Evolutionary conservation across 2,329 filamentous ascomycete genomes (phyloP), one percentile per base, ranked within the genome.

Genomic region (Fusarium redolens): DNA sequence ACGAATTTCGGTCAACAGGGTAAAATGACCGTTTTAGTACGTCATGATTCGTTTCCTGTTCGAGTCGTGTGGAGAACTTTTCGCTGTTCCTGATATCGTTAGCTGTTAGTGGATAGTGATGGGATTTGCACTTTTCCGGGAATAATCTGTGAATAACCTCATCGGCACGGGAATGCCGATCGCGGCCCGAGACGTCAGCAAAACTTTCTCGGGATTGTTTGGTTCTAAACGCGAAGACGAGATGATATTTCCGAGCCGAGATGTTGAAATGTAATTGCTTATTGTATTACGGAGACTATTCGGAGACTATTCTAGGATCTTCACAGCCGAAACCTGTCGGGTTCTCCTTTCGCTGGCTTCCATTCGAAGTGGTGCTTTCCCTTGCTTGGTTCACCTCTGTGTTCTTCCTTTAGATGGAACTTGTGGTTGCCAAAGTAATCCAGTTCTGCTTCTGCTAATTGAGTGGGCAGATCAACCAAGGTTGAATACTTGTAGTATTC

Each of bases 131-230:
- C 9, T 7, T 1, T 0, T 1, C 4, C 58, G 66, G 65, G 25
- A 69, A 69, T 69, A 69, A 48, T 11, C 28, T 65, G 65, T 14
- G 65, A 68, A 68, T 68, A 68, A 48, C 56, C 15, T 68, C 48
- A 22, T 31, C 65, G 65, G 65, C 64, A 68, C 4, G 7, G 4
- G 7, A 22, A 14, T 68, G 65, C 65, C 65, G 65, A 68, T 50
- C 30, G 14, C 65, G 64, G 65, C 14, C 65, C 65, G 62, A 30
- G 1, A 0, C 3, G 17, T 20, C 12, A 56, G 28, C n/a, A 18
- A 0, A 54, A 40, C 3, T 38, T 20, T 30, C 25, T n/a, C 33
- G 40, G 33, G 50, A 15, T n/a, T 28, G 2, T 17, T 37, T n/a
- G 7, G 5, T 25, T 25, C 25, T 12, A 9, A 40, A 17, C 33